Conservation (phyloP, 257 asterid species). For the Plantago ovata region DNA sequence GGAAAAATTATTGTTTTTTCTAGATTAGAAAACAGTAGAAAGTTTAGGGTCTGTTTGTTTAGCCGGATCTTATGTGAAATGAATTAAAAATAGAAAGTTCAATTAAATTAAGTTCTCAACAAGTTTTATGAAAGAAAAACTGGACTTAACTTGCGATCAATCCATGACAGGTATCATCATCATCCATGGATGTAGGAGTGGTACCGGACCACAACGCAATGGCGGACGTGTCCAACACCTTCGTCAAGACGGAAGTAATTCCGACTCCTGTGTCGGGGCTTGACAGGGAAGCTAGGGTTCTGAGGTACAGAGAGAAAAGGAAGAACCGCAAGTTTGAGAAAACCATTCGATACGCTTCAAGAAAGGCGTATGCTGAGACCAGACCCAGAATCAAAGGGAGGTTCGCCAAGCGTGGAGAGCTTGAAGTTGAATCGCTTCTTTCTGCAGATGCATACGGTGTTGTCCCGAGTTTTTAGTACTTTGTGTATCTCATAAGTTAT, state of each 20-base stretch:
- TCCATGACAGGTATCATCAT: conserved; percentile 49
- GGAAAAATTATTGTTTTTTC: too few relatives aligned
- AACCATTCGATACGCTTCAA: conserved; percentile 75
- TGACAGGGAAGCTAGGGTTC: conserved; percentile 71
- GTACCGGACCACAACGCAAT: conserved; percentile 59
- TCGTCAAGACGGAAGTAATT: conserved; percentile 27
- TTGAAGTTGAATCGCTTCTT: conserved; percentile 42
- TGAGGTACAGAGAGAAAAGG: conserved; percentile 77
- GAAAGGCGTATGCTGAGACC: conserved; percentile 86
- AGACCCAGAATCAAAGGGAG: conserved; percentile 82
- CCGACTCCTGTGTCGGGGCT: conserved; percentile 42
- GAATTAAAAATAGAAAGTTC: background rate
- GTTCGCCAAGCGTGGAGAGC: conserved; percentile 68
- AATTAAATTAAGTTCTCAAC: background rate
- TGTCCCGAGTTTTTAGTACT: conserved; percentile 39
- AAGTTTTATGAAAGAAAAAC: background rate
- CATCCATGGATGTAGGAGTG: conserved; percentile 70
- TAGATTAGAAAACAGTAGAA: too few relatives aligned
- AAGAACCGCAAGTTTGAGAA: conserved; percentile 76
- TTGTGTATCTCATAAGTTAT: too few relatives aligned
- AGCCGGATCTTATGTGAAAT: too few relatives aligned
- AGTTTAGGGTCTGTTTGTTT: too few relatives aligned
- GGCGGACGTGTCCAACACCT: conserved; percentile 43
- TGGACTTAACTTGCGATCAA: background rate
- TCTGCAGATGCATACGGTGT: conserved; percentile 42